Evolutionary conservation across 2,329 filamentous ascomycete species (phyloP).

Genomic region (Aspergillus neotritici): DNA sequence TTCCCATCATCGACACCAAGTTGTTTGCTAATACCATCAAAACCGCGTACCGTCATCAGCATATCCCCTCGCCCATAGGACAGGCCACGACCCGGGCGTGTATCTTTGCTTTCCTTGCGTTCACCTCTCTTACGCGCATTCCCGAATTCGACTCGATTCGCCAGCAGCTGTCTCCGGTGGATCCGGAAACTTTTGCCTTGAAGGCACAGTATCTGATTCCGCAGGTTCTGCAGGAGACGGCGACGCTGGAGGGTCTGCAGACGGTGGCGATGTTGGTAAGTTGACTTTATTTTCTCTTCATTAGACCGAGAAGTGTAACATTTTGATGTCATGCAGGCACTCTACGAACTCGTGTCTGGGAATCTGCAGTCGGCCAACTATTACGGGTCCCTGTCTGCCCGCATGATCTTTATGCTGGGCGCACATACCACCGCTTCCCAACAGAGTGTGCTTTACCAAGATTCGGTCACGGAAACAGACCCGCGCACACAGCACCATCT

Average conservation of each 20-base stretch:
- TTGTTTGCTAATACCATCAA: conserved; percentile 46
- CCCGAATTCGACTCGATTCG: conserved; percentile 9
- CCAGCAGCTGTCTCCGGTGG: conserved; percentile 19
- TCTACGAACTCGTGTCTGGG: conserved; percentile 45
- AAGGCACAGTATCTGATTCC: conserved; percentile 42
- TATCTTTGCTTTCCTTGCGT: conserved; percentile 46
- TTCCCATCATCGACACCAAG: conserved; percentile 46
- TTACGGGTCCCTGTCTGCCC: conserved; percentile 43
- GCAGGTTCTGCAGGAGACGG: conserved; percentile 39
- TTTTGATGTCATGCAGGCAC: conserved; percentile 24
- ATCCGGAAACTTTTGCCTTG: conserved; percentile 38
- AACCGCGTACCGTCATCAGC: conserved; percentile 38
- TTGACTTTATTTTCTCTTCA: not conserved
- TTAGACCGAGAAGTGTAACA: not conserved
- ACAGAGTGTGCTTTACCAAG: conserved; percentile 21
- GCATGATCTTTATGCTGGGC: conserved; percentile 47
- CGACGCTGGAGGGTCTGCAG: conserved; percentile 42
- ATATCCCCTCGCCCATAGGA: conserved; percentile 16
- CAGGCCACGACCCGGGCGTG: conserved; percentile 41
- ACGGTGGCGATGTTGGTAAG: conserved; percentile 47
- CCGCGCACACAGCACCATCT: conserved; percentile 23
- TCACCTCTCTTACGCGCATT: conserved; percentile 27
- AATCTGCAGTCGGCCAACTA: conserved; percentile 44
- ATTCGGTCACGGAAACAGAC: conserved; percentile 8
- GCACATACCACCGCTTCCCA: conserved; percentile 34